These are phyloP conservation scores for Solanum infundibuliforme DNA, from an alignment of 257 asterid genomes.

Conservation along the genomic window DNA sequence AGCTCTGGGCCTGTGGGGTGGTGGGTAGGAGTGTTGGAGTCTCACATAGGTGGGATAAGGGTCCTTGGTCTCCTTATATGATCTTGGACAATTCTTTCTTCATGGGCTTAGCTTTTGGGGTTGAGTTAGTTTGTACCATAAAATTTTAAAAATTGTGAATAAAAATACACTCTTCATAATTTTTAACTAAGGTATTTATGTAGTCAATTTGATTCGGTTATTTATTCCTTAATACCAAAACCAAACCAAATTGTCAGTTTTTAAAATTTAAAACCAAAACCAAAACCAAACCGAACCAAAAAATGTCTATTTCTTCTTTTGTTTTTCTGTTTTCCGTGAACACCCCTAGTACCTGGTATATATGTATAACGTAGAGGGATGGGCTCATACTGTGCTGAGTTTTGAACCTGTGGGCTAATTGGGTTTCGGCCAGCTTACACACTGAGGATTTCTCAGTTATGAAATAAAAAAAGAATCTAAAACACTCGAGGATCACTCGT, in stretches of 20 bases:
- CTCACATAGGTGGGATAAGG: not conserved
- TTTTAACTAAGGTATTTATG: not conserved
- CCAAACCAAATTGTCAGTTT: too few species aligned
- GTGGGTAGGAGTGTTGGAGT: not conserved
- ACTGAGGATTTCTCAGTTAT: not conserved
- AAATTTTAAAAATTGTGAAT: too few species aligned
- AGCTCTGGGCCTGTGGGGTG: not conserved
- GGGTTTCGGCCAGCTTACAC: not conserved
- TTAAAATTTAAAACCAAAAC: too few species aligned
- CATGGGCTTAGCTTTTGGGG: not conserved
- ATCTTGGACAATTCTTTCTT: too few species aligned
- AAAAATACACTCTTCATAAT: too few species aligned
- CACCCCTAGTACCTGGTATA: not conserved
- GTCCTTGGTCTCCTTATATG: not conserved
- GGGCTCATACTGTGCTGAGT: not conserved
- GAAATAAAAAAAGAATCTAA: not conserved
- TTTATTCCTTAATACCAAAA: not conserved
- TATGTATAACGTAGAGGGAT: not conserved
- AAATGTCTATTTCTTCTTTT: not conserved
- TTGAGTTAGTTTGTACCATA: too few species aligned
- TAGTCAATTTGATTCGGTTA: not conserved
- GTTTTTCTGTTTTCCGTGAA: not conserved
- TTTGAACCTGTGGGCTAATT: not conserved
- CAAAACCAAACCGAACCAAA: not conserved
- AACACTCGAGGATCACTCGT: not conserved